A percentile compares a stretch with the other conserved stretches of the same genome.
phyloP scores from a whole-genome alignment of 1,139 yeast genomes.

The Hyphopichia wangnamkhiaoensis region DNA sequence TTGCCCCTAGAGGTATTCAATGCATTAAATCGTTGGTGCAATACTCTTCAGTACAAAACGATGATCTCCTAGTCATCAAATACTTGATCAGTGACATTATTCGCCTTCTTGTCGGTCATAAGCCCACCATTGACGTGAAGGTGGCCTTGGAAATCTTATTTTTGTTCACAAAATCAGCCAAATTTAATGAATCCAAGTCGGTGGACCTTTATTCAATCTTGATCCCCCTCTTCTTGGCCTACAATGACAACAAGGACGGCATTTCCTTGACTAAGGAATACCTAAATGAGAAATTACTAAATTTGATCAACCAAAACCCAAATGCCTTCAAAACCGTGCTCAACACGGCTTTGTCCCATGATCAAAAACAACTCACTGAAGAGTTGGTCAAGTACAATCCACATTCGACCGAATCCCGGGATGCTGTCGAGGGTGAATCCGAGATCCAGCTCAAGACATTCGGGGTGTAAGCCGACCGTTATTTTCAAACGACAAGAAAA shows the following conservation, averaged over 20 bases:
- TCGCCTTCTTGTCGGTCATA: conserved; percentile 18
- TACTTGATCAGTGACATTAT: conserved; percentile 33
- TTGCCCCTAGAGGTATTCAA: conserved; percentile 51
- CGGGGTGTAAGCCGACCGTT: conserved; percentile 14
- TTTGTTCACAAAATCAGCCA: conserved; percentile 38
- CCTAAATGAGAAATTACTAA: conserved; percentile 52
- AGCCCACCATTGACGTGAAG: conserved; percentile 28
- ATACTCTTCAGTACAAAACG: conserved; percentile 27
- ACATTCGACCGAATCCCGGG: conserved; percentile 6
- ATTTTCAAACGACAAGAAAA: too few species aligned
- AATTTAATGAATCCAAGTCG: conserved; percentile 29
- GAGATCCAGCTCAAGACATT: conserved; percentile 40
- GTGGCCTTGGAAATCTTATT: conserved; percentile 57
- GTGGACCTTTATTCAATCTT: conserved; percentile 41
- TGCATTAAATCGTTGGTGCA: conserved; percentile 59
- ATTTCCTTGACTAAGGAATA: conserved; percentile 32
- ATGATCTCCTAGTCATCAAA: conserved; percentile 28
- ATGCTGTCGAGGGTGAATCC: conserved; percentile 17
- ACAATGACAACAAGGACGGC: conserved; percentile 20
- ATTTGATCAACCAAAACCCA: conserved; percentile 51
- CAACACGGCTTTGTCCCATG: conserved; percentile 30
- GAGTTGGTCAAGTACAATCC: conserved; percentile 32
- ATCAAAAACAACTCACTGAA: conserved; percentile 44
- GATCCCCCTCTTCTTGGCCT: conserved; percentile 52
- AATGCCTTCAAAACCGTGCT: conserved; percentile 57